Percentiles rank a stretch among this genome's conserved stretches.
phyloP scores from a whole-genome alignment of 2,329 filamentous ascomycete species.

The Pseudogymnoascus sp. region DNA sequence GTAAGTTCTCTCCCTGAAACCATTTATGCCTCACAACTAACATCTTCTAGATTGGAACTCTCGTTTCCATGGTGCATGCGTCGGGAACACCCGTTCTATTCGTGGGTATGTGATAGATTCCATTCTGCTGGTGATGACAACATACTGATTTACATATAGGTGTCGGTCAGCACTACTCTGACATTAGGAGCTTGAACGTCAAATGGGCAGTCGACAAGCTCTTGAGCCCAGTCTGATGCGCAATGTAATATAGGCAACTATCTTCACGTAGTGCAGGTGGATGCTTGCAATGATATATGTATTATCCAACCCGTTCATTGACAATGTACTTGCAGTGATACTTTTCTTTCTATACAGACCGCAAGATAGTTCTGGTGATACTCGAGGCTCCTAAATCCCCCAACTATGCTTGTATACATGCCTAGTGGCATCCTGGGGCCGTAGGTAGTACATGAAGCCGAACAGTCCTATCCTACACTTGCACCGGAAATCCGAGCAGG shows the following conservation, averaged over 20 bases:
- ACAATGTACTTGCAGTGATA: not conserved
- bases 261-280: not conserved
- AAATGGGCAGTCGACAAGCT: conserved; percentile 62
- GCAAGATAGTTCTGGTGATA: not conserved
- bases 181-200: conserved; percentile 60
- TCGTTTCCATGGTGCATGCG: conserved; percentile 95
- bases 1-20: conserved; percentile 43
- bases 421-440: not conserved
- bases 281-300: conserved; percentile 4
- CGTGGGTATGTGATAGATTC: conserved; percentile 44
- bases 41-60: conserved; percentile 43
- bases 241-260: not conserved
- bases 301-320: not conserved
- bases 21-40: conserved; percentile 4
- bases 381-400: not conserved
- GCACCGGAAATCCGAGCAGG: not conserved
- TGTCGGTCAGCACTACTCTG: conserved; percentile 60
- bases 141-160: conserved; percentile 19
- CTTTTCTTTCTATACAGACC: not conserved
- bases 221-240: conserved; percentile 27
- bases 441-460: not conserved
- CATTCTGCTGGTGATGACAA: not conserved
- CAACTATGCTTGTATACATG: not conserved
- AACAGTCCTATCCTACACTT: not conserved
- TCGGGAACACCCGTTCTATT: conserved; percentile 95